Percentiles rank a stretch among this genome's conserved stretches.
Evolutionary conservation across 768 basidiomycete genomes (phyloP).

Genomic region (Podaxis sp.): DNA sequence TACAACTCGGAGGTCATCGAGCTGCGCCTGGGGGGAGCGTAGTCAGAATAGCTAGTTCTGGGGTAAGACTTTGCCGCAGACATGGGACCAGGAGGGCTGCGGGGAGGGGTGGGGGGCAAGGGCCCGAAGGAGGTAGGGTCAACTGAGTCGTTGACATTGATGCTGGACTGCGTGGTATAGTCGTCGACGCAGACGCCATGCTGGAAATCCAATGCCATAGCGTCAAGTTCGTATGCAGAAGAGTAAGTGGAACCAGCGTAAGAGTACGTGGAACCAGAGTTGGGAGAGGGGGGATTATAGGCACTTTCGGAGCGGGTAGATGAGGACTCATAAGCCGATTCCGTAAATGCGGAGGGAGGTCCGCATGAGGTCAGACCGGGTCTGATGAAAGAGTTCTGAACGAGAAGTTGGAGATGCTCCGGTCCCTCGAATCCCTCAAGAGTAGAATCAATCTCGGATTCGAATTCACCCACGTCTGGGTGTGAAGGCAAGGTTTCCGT

Average conservation of each 20-base stretch:
- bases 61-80: slow-evolving; percentile 33
- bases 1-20: slow-evolving; percentile 46
- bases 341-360: slow-evolving; percentile 76
- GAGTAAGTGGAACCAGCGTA: slow-evolving; percentile 42
- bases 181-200: slow-evolving; percentile 62
- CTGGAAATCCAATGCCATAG: slow-evolving; percentile 74
- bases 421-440: slow-evolving; percentile 68
- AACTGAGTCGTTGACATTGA: slow-evolving; percentile 39
- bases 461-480: slow-evolving; percentile 67
- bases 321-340: slow-evolving; percentile 66
- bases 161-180: slow-evolving; percentile 35
- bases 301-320: slow-evolving; percentile 69
- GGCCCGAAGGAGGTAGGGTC: slow-evolving; percentile 61
- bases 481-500: slow-evolving; percentile 74
- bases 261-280: slow-evolving; percentile 33
- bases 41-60: slow-evolving; percentile 68
- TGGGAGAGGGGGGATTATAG: slow-evolving; percentile 61
- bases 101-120: slow-evolving; percentile 56
- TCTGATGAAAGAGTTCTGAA: slow-evolving; percentile 51
- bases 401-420: slow-evolving; percentile 34
- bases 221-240: slow-evolving; percentile 44
- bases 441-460: slow-evolving; percentile 73
- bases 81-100: slow-evolving; percentile 42
- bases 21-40: slow-evolving; percentile 48
- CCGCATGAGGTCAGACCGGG: slow-evolving; percentile 61